phyloP scores from a whole-genome alignment of 345 rosid genomes.

The Syzygium aqueum region DNA sequence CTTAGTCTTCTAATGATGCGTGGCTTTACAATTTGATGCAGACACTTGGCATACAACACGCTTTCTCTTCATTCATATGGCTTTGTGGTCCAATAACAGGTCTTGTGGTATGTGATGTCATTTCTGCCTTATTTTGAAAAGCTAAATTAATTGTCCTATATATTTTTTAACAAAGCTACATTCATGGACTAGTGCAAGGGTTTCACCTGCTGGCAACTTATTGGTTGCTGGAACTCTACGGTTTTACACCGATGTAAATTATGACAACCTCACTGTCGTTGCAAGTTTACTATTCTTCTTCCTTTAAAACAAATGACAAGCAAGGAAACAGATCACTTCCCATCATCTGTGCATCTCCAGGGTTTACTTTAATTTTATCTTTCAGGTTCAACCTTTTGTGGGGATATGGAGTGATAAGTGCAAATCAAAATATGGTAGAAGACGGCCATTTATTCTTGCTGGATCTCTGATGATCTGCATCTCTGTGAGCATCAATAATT shows the following conservation, averaged over 20 bases:
- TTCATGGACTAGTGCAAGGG: neutral
- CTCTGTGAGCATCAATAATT: conserved; percentile 52
- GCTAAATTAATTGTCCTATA: neutral
- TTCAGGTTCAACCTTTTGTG: conserved; percentile 95
- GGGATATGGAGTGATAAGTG: conserved; percentile 99
- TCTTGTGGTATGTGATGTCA: conserved; percentile 73
- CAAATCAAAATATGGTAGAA: conserved; percentile 79
- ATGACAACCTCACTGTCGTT: neutral
- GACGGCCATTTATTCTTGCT: conserved; percentile 87
- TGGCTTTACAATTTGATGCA: conserved; percentile 35
- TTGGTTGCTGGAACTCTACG: neutral
- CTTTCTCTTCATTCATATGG: conserved; percentile 98
- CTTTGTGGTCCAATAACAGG: conserved; percentile 97
- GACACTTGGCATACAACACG: conserved; percentile 92
- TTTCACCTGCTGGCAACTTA: neutral
- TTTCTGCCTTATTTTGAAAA: neutral
- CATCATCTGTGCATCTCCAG: neutral
- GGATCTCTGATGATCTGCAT: conserved; percentile 80
- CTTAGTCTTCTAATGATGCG: neutral
- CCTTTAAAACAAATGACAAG: neutral
- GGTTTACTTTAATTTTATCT: neutral
- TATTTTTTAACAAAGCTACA: neutral
- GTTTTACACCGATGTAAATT: neutral
- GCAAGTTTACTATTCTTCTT: neutral
- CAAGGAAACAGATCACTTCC: neutral